A percentile compares a stretch with the other conserved stretches of the same genome.
These are phyloP conservation scores for Nicotiana tabacum DNA, from an alignment of 257 asterid genomes.

Conservation along the genomic window DNA sequence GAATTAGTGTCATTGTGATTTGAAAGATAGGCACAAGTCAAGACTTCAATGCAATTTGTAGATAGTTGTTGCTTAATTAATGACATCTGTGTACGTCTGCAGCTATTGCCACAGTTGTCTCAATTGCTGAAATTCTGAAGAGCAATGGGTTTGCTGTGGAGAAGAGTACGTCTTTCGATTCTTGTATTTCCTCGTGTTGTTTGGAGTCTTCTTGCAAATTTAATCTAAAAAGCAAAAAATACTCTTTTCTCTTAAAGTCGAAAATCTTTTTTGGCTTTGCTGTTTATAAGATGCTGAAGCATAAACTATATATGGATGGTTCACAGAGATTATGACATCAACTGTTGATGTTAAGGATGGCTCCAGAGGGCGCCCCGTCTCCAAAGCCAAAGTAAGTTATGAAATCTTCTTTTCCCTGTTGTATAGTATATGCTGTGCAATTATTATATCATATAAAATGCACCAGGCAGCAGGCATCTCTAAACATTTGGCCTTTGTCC, in stretches of 20 bases:
- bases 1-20: background rate
- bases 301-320: background rate
- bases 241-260: background rate
- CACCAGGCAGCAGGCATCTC: background rate
- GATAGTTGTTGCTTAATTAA: background rate
- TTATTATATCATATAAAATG: background rate
- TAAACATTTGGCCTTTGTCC: background rate
- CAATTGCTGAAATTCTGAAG: slow-evolving; percentile 16
- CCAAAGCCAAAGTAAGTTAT: slow-evolving; percentile 66
- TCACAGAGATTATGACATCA: slow-evolving; percentile 70
- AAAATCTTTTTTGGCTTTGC: background rate
- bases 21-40: background rate
- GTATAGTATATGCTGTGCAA: background rate
- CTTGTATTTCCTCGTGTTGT: background rate
- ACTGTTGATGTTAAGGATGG: slow-evolving; percentile 78
- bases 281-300: background rate
- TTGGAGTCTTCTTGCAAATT: too few relatives aligned
- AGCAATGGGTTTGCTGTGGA: slow-evolving; percentile 19
- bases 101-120: slow-evolving; percentile 21
- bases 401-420: background rate
- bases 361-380: slow-evolving; percentile 57
- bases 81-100: background rate
- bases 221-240: too few relatives aligned
- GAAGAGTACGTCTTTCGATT: slow-evolving; percentile 19
- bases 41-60: background rate